These are phyloP conservation scores for Yamadazyma nakazawae DNA, from an alignment of 805 yeast genomes.

Conservation along the genomic window DNA sequence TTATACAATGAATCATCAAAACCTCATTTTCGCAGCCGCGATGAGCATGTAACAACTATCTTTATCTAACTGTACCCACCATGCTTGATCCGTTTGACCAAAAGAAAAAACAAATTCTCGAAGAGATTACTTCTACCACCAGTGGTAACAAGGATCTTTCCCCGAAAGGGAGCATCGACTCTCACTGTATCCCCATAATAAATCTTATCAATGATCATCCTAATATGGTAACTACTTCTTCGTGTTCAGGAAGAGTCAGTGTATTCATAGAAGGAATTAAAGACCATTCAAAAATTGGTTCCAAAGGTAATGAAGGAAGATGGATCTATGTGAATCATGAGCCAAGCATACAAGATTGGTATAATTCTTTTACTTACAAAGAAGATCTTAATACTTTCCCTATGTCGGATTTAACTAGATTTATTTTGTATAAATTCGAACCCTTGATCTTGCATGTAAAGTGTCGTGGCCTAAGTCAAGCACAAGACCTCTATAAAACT, in stretches of 20 bases:
- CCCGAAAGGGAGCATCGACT: constrained; percentile 87
- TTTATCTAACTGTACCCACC: not conserved
- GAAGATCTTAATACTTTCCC: constrained; percentile 10
- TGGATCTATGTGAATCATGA: constrained; percentile 84
- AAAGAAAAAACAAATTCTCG: constrained; percentile 53
- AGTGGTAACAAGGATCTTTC: constrained; percentile 58
- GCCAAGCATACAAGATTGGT: constrained; percentile 50
- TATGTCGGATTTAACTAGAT: constrained; percentile 37
- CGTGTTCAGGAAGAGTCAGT: constrained; percentile 85
- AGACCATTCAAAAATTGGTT: constrained; percentile 51
- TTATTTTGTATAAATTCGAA: constrained; percentile 73
- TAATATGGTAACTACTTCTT: constrained; percentile 80
- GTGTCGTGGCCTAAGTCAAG: constrained; percentile 59
- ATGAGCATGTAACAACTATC: not conserved
- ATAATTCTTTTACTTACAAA: constrained; percentile 27
- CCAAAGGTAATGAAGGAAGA: constrained; percentile 80
- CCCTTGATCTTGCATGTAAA: constrained; percentile 83
- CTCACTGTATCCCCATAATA: constrained; percentile 67
- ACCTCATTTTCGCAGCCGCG: not conserved
- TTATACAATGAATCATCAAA: too few species aligned
- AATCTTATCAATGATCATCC: constrained; percentile 57
- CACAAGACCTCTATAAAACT: constrained; percentile 57
- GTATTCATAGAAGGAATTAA: constrained; percentile 78
- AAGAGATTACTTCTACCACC: constrained; percentile 47
- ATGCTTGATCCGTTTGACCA: constrained; percentile 61